phyloP scores from a whole-genome alignment of 768 basidiomycete species.

The Termitomyces titanicus region DNA sequence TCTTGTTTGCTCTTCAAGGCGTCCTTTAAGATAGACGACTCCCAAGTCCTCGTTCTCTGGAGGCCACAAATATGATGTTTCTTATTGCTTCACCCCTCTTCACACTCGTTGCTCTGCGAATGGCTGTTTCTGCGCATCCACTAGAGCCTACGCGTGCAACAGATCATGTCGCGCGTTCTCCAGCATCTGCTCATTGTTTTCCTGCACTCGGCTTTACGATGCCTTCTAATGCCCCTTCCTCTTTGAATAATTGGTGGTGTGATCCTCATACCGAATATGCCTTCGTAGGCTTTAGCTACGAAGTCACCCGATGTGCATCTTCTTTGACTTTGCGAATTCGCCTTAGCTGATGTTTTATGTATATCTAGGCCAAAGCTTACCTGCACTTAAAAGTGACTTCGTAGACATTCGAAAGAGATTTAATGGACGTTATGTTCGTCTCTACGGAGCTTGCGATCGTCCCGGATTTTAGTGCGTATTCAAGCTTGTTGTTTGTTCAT shows the following conservation, averaged over 20 bases:
- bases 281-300: slow-evolving; percentile 76
- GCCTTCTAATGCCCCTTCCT: slow-evolving; percentile 46
- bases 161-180: slow-evolving; percentile 6
- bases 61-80: neutral
- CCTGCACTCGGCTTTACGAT: slow-evolving; percentile 30
- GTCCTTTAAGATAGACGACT: neutral
- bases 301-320: slow-evolving; percentile 56
- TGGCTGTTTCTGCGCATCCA: slow-evolving; percentile 6
- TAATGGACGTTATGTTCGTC: slow-evolving; percentile 54
- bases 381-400: slow-evolving; percentile 33
- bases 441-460: slow-evolving; percentile 46
- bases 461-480: slow-evolving; percentile 41
- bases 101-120: neutral
- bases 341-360: neutral
- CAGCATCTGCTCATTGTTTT: slow-evolving; percentile 15
- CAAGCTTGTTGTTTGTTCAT: neutral
- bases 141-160: slow-evolving; percentile 9
- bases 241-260: slow-evolving; percentile 61
- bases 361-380: slow-evolving; percentile 52
- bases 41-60: neutral
- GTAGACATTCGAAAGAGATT: slow-evolving; percentile 8
- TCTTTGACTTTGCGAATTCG: neutral
- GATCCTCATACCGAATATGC: slow-evolving; percentile 59
- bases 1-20: slow-evolving; percentile 10
- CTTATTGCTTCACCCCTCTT: neutral